Evolutionary conservation across 352 stramenopile genomes (phyloP).

Genomic region (Pythium brachiatum): DNA sequence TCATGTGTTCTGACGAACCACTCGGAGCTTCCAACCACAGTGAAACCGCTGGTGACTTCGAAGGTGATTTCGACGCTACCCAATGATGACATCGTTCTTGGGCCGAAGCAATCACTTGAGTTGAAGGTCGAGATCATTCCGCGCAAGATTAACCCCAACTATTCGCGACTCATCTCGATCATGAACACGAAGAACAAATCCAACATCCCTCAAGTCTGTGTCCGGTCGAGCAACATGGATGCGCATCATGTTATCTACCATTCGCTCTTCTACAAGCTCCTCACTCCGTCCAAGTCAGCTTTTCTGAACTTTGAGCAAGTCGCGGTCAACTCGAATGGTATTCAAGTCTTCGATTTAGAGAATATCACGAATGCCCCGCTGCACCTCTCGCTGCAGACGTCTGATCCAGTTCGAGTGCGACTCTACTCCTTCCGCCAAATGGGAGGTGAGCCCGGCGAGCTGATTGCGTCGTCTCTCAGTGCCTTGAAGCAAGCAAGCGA

Average conservation of each 20-base stretch:
- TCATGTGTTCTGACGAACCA: conserved; percentile 88
- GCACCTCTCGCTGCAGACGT: conserved; percentile 77
- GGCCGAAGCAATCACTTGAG: conserved; percentile 84
- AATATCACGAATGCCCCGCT: conserved; percentile 86
- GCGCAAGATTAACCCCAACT: conserved; percentile 88
- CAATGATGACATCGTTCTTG: conserved; percentile 85
- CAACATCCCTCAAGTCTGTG: conserved; percentile 84
- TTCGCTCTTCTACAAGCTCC: conserved; percentile 88
- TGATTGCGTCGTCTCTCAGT: conserved; percentile 3
- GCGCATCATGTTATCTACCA: conserved; percentile 90
- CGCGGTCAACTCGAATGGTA: conserved; percentile 76
- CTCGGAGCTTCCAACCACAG: conserved; percentile 82
- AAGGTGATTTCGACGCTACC: conserved; percentile 89
- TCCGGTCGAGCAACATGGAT: conserved; percentile 90
- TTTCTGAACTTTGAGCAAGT: conserved; percentile 89
- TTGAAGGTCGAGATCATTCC: conserved; percentile 90
- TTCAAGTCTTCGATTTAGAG: conserved; percentile 88
- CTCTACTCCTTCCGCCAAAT: conserved; percentile 62
- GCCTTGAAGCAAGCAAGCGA: conserved; percentile 5
- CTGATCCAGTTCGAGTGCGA: conserved; percentile 62
- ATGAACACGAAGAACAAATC: conserved; percentile 88
- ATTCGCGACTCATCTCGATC: conserved; percentile 83
- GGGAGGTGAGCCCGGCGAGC: conserved; percentile 8
- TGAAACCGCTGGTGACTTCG: conserved; percentile 84
- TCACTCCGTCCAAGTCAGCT: conserved; percentile 79